A percentile compares a stretch with the other conserved stretches of the same genome.
phyloP scores from a whole-genome alignment of 352 stramenopile species.

The Plasmopara halstedii region DNA sequence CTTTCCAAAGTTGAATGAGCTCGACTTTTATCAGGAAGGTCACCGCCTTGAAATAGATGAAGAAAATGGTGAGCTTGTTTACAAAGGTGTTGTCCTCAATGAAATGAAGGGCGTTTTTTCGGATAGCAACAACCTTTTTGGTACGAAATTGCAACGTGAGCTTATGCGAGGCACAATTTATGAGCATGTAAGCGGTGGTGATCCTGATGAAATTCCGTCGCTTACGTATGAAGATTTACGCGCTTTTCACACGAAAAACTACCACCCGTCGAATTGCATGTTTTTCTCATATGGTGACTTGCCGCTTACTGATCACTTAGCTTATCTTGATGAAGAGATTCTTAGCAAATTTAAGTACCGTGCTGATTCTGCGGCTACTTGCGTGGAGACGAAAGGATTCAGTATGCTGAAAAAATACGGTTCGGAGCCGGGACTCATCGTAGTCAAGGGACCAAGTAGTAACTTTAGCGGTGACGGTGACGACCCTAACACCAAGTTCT shows the following conservation, averaged over 20 bases:
- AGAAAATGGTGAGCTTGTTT: conserved; percentile 39
- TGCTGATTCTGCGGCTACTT: conserved; percentile 35
- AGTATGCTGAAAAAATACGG: conserved; percentile 25
- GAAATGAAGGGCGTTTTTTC: conserved; percentile 99
- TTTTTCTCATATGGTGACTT: conserved; percentile 89
- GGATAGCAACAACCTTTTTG: conserved; percentile 90
- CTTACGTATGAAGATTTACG: conserved; percentile 74
- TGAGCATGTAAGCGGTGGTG: conserved; percentile 72
- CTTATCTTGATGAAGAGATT: conserved; percentile 65
- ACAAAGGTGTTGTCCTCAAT: conserved; percentile 98
- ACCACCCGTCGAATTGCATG: conserved; percentile 85
- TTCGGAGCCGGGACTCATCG: conserved; percentile 17
- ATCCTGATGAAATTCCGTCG: conserved; percentile 59
- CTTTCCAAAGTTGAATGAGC: conserved; percentile 83
- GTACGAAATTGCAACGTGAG: conserved; percentile 83
- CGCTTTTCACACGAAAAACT: conserved; percentile 75
- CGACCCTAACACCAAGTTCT: conserved; percentile 77
- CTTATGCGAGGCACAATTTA: conserved; percentile 89
- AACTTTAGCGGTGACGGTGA: conserved; percentile 47
- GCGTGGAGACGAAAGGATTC: conserved; percentile 40
- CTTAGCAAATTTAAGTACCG: conserved; percentile 60
- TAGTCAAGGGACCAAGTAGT: conserved; percentile 47
- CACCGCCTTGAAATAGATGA: conserved; percentile 59
- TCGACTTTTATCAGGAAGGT: conserved; percentile 79
- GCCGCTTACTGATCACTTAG: conserved; percentile 62